Evolutionary conservation across 202 grass and related monocot genomes (phyloP), one percentile per base, ranked within the genome.

Genomic region (Carex arenaria): DNA sequence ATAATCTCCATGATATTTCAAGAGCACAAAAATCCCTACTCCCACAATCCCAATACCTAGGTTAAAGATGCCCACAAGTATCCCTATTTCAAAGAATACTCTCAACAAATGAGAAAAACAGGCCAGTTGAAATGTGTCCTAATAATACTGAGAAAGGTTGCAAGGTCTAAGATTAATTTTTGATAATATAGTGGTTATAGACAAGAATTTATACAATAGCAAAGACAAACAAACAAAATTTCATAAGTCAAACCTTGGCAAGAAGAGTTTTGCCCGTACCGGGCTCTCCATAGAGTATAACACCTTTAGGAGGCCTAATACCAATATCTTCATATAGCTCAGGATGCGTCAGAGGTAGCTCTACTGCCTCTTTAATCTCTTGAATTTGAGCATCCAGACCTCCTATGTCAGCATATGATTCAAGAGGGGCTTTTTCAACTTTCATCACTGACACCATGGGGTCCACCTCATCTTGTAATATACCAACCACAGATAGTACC

Each of bases 381-480:
- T 99, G 96, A 85, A 99, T 99, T 79, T 99, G 96, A 79, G 96
- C 89, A 84, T 99, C 96, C 85, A 99, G 64, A 45, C 96, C 96
- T 82, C 91, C 96, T 92, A 99, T 99, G 81, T 99, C 93, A 20
- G 93, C 96, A 87, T 99, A 99, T 4, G 91, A 99, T 81, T 99
- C 96, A 38, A 99, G 78, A 52, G 93, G 96, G 61, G 96, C 93
- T 69, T 99, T 99, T 83, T 99, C 96, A 60, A 99, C 96, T 93
- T 99, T 99, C 96, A 99, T 99, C 61, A 95, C 93, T 82, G 96
- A 99, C 17, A 99, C 96, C 93, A 95, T 99, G 45, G 96, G 96
- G 81, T 99, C 96, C 87, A 99, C 96, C 63, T 95, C 96, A 79
- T 99, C 96, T 91, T 99, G 96, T 31, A 99, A 80, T 85, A 99